Evolutionary conservation across 352 stramenopile genomes (phyloP).

Genomic region (Pythium phragmitis): DNA sequence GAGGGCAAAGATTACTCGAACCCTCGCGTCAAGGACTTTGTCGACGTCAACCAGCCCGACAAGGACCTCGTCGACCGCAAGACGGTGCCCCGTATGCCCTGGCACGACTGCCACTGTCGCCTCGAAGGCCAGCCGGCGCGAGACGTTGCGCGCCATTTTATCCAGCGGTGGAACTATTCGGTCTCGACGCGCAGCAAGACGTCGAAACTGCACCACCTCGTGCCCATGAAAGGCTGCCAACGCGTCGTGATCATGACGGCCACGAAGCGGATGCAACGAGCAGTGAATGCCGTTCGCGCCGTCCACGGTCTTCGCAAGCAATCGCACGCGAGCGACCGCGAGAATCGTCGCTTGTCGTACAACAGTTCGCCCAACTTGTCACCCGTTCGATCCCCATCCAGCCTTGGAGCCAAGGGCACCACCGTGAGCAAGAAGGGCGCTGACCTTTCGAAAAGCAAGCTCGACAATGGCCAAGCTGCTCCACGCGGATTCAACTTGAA

Average conservation of each 20-base stretch:
- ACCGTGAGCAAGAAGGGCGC: neutral
- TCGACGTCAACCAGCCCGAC: slow-evolving; percentile 72
- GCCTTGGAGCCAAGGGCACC: neutral
- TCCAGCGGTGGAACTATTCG: slow-evolving; percentile 89
- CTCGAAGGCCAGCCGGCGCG: slow-evolving; percentile 75
- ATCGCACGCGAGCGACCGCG: slow-evolving; percentile 2
- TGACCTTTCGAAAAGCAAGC: neutral
- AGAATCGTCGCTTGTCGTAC: slow-evolving; percentile 19
- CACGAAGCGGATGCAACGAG: slow-evolving; percentile 58
- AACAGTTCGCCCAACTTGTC: slow-evolving; percentile 24
- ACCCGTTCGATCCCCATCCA: neutral
- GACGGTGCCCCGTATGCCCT: slow-evolving; percentile 75
- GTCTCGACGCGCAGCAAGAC: slow-evolving; percentile 79
- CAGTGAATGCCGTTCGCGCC: slow-evolving; percentile 58
- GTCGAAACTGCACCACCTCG: slow-evolving; percentile 68
- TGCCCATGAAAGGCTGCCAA: slow-evolving; percentile 72
- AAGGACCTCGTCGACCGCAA: slow-evolving; percentile 79
- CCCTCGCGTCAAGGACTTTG: slow-evolving; percentile 81
- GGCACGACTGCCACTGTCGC: slow-evolving; percentile 84
- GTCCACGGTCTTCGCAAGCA: slow-evolving; percentile 35
- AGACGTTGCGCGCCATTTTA: slow-evolving; percentile 84
- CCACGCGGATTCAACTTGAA: slow-evolving; percentile 27
- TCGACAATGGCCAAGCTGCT: slow-evolving; percentile 1
- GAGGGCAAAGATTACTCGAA: slow-evolving; percentile 87
- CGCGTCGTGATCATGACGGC: slow-evolving; percentile 36